Percentiles rank a stretch among this genome's conserved stretches.
Evolutionary conservation across 23 red algal genomes (phyloP).

Genomic region (Pyropia haitanensis): DNA sequence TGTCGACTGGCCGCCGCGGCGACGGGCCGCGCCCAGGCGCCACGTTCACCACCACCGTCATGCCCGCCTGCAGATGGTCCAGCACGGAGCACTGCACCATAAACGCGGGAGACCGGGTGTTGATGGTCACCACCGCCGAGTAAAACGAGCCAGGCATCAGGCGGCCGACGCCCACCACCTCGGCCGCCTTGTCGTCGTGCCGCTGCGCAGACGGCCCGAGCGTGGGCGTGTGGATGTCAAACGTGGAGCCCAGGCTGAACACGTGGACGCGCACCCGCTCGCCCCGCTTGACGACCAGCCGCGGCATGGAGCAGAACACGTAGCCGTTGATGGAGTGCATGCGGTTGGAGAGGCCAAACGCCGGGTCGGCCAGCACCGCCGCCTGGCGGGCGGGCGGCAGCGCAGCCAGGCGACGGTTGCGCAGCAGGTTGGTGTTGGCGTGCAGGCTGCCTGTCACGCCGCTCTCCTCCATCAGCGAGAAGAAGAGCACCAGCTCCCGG

Average conservation of each 20-base stretch:
- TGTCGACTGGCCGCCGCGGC: too few relatives aligned
- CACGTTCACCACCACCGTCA: slow-evolving; percentile 14
- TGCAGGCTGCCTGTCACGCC: slow-evolving; percentile 8
- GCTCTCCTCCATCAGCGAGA: slow-evolving; percentile 19
- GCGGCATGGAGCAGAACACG: slow-evolving; percentile 17
- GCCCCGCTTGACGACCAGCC: background rate
- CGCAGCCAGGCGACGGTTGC: background rate
- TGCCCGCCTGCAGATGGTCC: slow-evolving; percentile 21
- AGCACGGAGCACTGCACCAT: slow-evolving; percentile 11
- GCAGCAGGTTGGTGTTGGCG: slow-evolving; percentile 8
- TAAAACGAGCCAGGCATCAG: slow-evolving; percentile 27
- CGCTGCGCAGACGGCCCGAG: slow-evolving; percentile 1
- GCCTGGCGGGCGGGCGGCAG: slow-evolving; percentile 4
- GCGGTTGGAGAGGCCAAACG: slow-evolving; percentile 14
- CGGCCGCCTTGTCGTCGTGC: slow-evolving; percentile 9
- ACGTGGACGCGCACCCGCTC: slow-evolving; percentile 18
- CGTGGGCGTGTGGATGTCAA: slow-evolving; percentile 30
- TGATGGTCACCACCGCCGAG: slow-evolving; percentile 4
- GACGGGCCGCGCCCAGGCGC: too few relatives aligned
- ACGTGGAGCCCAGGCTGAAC: slow-evolving; percentile 12
- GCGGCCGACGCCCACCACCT: too few relatives aligned
- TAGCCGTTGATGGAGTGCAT: slow-evolving; percentile 39
- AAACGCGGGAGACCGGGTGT: background rate
- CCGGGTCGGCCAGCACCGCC: slow-evolving; percentile 5
- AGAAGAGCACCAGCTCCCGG: slow-evolving; percentile 22